Base-by-base conservation (phyloP, 2,329 filamentous ascomycete genomes). In the Colletotrichum viniferum region DNA sequence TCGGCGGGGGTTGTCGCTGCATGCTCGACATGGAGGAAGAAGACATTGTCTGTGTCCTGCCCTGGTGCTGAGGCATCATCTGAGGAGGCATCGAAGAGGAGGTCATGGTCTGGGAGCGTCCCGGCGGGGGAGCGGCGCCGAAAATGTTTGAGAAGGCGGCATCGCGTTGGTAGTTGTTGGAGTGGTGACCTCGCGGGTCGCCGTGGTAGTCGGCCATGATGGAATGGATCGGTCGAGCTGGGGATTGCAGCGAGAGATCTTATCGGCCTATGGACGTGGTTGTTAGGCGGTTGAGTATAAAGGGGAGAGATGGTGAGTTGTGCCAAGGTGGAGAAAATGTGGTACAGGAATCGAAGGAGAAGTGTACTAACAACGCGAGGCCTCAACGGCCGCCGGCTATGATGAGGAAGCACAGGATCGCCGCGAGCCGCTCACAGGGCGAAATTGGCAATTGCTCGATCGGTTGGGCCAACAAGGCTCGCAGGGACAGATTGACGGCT, bases 111-210 rank as follows among this genome's bases (percentile, higher is more conserved):
- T 98, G 96, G 73, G 96, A 97, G 84, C 97, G 94, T 74, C 96
- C 96, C 61, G 95, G 92, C 62, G 95, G 95, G 78, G 95, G 96
- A 78, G 95, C 91, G 78, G 92, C 93, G 79, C 96, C 97, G 84
- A 98, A 99, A 83, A 98, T 98, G 86, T 96, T 96, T 79, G 94
- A 95, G 85, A 97, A 99, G 78, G 96, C 97, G 79, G 95, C 95
- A 91, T 99, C 96, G 86, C 97, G 94, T 86, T 97, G 95, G 81
- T 88, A 89, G 82, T 89, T 89, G 78, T 88, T 87, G 70, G 87
- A 82, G 88, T 90, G 43, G 43, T 48, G 89, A 79, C 88, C 86
- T 72, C 85, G 84, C 66, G 84, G 84, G 78, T 84, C 85, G 82
- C 90, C 87, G 77, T 88, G 89, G 79, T 92, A 91, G 81, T 92